Evolutionary conservation across 306 rosid genomes (phyloP), one percentile per base, ranked within the genome.

Genomic region (Leucaena leucocephala): DNA sequence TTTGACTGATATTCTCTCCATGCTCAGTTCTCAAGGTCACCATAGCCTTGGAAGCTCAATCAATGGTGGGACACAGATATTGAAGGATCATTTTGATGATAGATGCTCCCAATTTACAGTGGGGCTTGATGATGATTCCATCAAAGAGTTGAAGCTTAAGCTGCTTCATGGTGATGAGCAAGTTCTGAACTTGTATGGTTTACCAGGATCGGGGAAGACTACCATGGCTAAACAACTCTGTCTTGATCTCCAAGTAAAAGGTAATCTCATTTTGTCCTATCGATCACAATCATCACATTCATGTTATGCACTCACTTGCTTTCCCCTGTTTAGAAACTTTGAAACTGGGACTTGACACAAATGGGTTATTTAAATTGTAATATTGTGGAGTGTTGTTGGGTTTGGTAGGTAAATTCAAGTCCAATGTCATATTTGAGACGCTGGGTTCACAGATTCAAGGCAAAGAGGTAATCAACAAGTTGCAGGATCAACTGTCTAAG

Each of bases 171-270:
- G 64, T 58, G 15, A 58, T 21, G 36, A 58, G 7, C 10, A 22
- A 8, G 36, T 58, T 22, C 36, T 58, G 15, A 58, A 58, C 64
- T 58, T 58, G 64, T 22, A 58, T 58, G 64, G 64, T 58, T 58
- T 58, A 58, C 64, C 64, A 58, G 64, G 64, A 19, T 58, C 64
- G 15, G 64, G 64, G 35, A 58, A 58, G 64, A 58, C 64, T 36
- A 58, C 64, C 8, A 0, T 9, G 36, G 64, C 36, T 10, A 58
- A 0, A 4, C 22, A 58, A 9, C 38, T 58, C 0, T 22, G 64
- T 58, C 6, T 58, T 22, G 64, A 58, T 58, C 36, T 4, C 36
- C 64, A 21, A 58, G 36, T 58, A 36, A 1, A 58, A 22, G 36
- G 64, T 58, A 58, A 58, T 58, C 62, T n/a, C 5, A n/a, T 55